Conservation (phyloP, 495 filamentous ascomycete species). For the Penicillium daleae region DNA sequence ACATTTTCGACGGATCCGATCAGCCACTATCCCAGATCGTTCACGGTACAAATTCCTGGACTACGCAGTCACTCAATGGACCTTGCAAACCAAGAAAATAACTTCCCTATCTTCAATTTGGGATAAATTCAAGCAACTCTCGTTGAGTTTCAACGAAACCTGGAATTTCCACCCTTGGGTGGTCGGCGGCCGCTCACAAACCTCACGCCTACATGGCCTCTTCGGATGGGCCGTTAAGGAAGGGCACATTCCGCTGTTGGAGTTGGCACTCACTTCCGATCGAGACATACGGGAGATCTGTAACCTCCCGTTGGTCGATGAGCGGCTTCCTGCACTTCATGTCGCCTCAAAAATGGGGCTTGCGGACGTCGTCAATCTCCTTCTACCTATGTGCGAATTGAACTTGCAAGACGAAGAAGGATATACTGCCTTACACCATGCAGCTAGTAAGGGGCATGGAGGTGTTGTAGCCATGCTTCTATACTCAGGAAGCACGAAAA, state of each 20-base stretch:
- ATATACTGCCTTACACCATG: not conserved
- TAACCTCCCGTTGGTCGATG: slow-evolving; percentile 22
- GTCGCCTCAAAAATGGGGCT: slow-evolving; percentile 23
- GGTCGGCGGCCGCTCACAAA: slow-evolving; percentile 23
- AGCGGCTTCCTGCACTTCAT: slow-evolving; percentile 25
- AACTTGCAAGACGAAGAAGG: not conserved
- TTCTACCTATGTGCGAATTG: not conserved
- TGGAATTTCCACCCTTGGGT: slow-evolving; percentile 34
- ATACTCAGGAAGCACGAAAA: not conserved
- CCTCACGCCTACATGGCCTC: slow-evolving; percentile 28
- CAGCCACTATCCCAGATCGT: slow-evolving; percentile 15
- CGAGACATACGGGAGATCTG: slow-evolving; percentile 13
- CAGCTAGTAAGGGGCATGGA: not conserved
- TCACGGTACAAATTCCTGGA: slow-evolving; percentile 5
- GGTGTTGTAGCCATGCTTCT: not conserved
- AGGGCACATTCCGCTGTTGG: slow-evolving; percentile 20
- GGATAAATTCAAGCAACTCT: slow-evolving; percentile 19
- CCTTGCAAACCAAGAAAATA: slow-evolving; percentile 8
- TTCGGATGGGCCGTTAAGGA: slow-evolving; percentile 32
- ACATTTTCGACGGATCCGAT: not conserved
- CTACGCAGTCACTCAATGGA: not conserved
- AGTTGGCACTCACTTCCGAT: slow-evolving; percentile 9
- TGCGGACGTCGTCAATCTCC: not conserved
- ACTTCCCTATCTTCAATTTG: slow-evolving; percentile 8
- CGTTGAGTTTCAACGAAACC: slow-evolving; percentile 25